Evolutionary conservation across 2,329 filamentous ascomycete genomes (phyloP), one percentile per base, ranked within the genome.

Genomic region (Monilinia fructigena): DNA sequence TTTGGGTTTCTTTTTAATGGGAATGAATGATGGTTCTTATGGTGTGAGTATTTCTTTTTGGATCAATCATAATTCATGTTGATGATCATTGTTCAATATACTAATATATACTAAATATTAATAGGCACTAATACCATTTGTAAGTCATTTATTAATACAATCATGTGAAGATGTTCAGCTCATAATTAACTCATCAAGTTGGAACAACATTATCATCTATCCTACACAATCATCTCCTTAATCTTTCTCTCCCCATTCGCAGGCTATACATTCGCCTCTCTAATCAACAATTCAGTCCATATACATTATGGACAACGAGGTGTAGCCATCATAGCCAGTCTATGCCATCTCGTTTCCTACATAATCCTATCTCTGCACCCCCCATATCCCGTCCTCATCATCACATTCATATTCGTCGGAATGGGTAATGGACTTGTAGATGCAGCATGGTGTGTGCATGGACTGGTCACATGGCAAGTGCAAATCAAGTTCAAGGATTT

Each of bases 401-500:
- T 90, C 23, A 81, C 87, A 31, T 86, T 89, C 74, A 81, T 88
- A 54, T 77, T 92, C 11, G 83, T 86, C 2, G 90, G 89, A 1
- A 87, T 91, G 63, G 90, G 89, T 0, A 91, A 88, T 74, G 90
- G 90, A 5, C 78, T 92, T 23, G 82, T 85, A 66, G 89, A 87
- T 70, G 82, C 80, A 66, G 83, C 79, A 4, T 87, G 83, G 79
- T 86, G 86, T 86, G 86, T 73, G 83, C 83, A 10, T 86, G 83
- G 82, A 76, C 85, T 26, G 91, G 91, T 8, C 89, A 88, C 72
- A 90, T 94, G 87, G 65, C 68, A 16, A 72, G 70, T 67, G 85
- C 89, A 10, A 93, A 93, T 74, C 87, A 93, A 74, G 79, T 94
- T 1, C 82, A 93, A 0, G 90, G 91, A 0, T 82, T 93, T 67